A percentile compares a stretch with the other conserved stretches of the same genome.
phyloP scores from a whole-genome alignment of 148 eudicot species.

The Amaranthus hypochondriacus region DNA sequence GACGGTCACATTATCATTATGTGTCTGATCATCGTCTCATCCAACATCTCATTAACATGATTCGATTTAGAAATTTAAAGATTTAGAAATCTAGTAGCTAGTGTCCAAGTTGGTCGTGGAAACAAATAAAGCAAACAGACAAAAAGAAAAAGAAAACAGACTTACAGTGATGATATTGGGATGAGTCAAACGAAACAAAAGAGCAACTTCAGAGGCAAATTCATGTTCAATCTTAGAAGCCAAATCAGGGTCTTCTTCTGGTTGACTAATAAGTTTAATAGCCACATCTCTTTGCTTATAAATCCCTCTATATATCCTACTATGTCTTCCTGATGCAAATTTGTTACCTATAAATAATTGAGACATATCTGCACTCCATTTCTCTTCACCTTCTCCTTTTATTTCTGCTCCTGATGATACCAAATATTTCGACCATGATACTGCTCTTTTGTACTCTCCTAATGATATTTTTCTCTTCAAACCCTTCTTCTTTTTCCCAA shows the following conservation, averaged over 20 bases:
- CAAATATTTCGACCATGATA: constrained; percentile 91
- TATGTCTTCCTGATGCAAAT: constrained; percentile 85
- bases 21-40: too few species aligned
- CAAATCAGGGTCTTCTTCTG: constrained; percentile 79
- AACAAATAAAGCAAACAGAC: neutral
- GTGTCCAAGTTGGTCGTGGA: too few species aligned
- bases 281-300: constrained; percentile 83
- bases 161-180: constrained; percentile 90
- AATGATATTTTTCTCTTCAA: constrained; percentile 63
- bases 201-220: constrained; percentile 75
- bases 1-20: too few species aligned
- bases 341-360: constrained; percentile 71
- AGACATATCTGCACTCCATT: constrained; percentile 98
- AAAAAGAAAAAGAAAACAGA: neutral
- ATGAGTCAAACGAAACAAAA: constrained; percentile 63
- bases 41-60: too few species aligned
- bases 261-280: constrained; percentile 91
- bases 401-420: constrained; percentile 80
- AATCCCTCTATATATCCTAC: constrained; percentile 87
- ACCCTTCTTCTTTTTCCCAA: constrained; percentile 15
- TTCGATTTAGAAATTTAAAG: too few species aligned
- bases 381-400: constrained; percentile 66
- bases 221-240: constrained; percentile 69
- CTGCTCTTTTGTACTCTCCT: constrained; percentile 75
- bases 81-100: too few species aligned